These are phyloP conservation scores for Xylaria bambusicola DNA, from an alignment of 495 filamentous ascomycete genomes.

Conservation along the genomic window DNA sequence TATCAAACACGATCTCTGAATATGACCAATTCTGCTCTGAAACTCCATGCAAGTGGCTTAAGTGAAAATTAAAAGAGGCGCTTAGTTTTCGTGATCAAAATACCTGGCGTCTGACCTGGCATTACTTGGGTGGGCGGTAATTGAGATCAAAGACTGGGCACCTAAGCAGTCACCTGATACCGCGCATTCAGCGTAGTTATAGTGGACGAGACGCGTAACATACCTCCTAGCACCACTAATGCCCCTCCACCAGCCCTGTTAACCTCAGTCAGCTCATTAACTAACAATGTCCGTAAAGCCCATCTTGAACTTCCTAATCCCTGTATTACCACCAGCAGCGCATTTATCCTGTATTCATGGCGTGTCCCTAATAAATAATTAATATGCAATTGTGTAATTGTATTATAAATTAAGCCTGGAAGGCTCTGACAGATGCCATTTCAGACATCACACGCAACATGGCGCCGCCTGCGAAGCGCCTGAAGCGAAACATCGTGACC, in stretches of 20 bases:
- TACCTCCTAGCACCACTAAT: not conserved
- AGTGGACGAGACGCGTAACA: slow-evolving; percentile 3
- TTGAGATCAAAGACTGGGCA: too few relatives aligned
- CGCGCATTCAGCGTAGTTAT: slow-evolving; percentile 7
- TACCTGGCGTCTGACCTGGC: not conserved
- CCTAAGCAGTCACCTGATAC: slow-evolving; percentile 3
- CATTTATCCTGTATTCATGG: not conserved
- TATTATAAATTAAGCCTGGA: slow-evolving; percentile 17
- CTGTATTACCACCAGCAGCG: not conserved
- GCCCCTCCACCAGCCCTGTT: not conserved
- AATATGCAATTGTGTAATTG: not conserved
- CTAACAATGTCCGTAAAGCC: too few relatives aligned
- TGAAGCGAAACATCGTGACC: slow-evolving; percentile 46
- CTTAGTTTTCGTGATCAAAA: too few relatives aligned
- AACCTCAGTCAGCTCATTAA: not conserved
- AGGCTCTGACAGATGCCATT: slow-evolving; percentile 26
- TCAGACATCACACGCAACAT: slow-evolving; percentile 31
- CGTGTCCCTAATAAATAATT: not conserved
- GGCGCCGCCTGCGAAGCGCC: slow-evolving; percentile 58
- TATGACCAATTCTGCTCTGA: too few relatives aligned
- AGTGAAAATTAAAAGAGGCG: too few relatives aligned
- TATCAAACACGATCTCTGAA: too few relatives aligned
- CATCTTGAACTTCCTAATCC: not conserved
- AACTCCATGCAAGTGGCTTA: too few relatives aligned
- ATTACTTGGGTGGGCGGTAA: too few relatives aligned